Evolutionary conservation across 257 asterid genomes (phyloP), one percentile per base, ranked within the genome.

Genomic region (Solanum microdontum): DNA sequence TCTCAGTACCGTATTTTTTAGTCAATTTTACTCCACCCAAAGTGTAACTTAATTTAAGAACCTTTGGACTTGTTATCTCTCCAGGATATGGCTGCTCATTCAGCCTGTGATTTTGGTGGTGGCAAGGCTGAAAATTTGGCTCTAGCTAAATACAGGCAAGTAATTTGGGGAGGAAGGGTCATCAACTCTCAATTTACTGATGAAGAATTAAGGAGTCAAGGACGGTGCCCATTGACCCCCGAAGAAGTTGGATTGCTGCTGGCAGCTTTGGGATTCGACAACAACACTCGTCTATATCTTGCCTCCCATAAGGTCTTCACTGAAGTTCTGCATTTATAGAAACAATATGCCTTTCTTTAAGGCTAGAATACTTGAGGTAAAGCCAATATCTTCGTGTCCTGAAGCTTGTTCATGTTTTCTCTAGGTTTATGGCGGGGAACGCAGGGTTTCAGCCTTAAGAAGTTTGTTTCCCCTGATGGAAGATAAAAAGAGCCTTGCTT

Each of bases 1-100:
- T 75, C 51, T 21, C 30, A n/a, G 51, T 36, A 6, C 33, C 4
- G 3, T 76, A 64, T n/a, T 39, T 77, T 24, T 32, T 77, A 12
- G 36, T 43, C 14, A 40, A 77, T 24, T 77, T 77, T 24, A 40
- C 62, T 77, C 60, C 24, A 77, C 36, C 33, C 30, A 77, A 40
- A 77, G 19, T 77, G 62, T 40, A 6, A 3, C 40, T 7, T 40
- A 14, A n/a, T 77, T 77, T 12, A 77, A 24, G 19, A 39, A 39
- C n/a, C 60, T 40, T 28, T 80, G 36, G 39, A 48, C 70, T 82
- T 48, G 70, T 17, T 17, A 28, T 83, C 85, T 69, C 68, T 21
- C 55, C 92, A 97, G 99, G 99, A 97, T 84, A 97, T 97, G 99
- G 99, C 99, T 86, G 99, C 99, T 58, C 99, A 96, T 93, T 96